Percentiles rank a stretch among this genome's conserved stretches.
These are phyloP conservation scores for Dionaea muscipula DNA, from an alignment of 179 eudicot genomes.

Conservation along the genomic window DNA sequence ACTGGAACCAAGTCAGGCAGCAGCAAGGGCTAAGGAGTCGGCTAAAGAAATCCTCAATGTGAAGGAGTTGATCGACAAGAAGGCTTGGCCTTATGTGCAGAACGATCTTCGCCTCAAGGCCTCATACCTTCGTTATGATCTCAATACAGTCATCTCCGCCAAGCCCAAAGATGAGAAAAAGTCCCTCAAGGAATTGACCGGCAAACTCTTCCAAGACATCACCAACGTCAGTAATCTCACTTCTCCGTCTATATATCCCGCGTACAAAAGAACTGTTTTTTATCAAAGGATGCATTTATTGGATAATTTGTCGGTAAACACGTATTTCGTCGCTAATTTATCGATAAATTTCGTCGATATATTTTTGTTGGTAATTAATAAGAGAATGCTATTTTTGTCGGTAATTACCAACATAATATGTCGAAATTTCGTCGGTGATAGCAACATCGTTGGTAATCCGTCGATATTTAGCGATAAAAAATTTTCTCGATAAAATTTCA, in stretches of 20 bases:
- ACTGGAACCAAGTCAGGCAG: constrained; percentile 55
- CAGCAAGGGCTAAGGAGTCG: constrained; percentile 63
- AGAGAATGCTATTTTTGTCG: too few relatives aligned
- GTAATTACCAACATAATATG: too few relatives aligned
- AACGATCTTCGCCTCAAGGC: constrained; percentile 75
- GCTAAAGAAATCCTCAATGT: constrained; percentile 72
- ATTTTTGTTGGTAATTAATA: too few relatives aligned
- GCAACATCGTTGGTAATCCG: too few relatives aligned
- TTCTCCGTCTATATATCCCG: background rate
- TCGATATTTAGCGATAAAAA: too few relatives aligned
- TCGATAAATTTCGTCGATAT: too few relatives aligned
- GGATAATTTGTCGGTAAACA: too few relatives aligned
- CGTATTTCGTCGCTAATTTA: too few relatives aligned
- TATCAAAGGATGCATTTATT: too few relatives aligned
- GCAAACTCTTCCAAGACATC: constrained; percentile 64
- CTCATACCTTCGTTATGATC: constrained; percentile 67
- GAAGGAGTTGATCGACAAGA: constrained; percentile 64
- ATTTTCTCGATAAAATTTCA: too few relatives aligned
- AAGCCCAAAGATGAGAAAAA: constrained; percentile 82
- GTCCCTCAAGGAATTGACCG: constrained; percentile 57
- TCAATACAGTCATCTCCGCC: constrained; percentile 71
- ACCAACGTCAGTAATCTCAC: constrained; percentile 37
- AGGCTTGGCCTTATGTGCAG: constrained; percentile 95
- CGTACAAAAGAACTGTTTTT: too few relatives aligned
- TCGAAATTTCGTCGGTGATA: too few relatives aligned